These are phyloP conservation scores for Aspergillus cejpii DNA, from an alignment of 2,329 filamentous ascomycete species.

Conservation along the genomic window DNA sequence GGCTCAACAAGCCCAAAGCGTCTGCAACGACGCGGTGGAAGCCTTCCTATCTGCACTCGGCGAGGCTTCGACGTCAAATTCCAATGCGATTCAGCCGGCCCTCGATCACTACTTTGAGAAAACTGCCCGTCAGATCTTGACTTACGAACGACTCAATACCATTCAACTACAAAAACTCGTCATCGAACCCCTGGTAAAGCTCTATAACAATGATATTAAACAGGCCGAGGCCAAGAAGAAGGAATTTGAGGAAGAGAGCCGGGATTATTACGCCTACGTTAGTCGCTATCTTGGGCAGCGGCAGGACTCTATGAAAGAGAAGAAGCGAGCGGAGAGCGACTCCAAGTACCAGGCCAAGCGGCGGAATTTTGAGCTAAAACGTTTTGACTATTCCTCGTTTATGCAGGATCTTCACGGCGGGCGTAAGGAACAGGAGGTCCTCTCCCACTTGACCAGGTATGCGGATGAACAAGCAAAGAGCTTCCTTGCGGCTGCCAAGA, in stretches of 20 bases:
- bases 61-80: constrained; percentile 83
- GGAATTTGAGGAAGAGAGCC: constrained; percentile 97
- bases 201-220: constrained; percentile 96
- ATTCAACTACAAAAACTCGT: constrained; percentile 82
- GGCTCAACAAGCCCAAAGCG: constrained; percentile 68
- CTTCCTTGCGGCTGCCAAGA: constrained; percentile 77
- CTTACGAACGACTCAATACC: constrained; percentile 80
- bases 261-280: constrained; percentile 95
- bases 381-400: constrained; percentile 97
- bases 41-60: constrained; percentile 78
- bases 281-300: constrained; percentile 92
- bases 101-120: constrained; percentile 98
- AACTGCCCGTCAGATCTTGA: constrained; percentile 82
- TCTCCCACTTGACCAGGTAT: constrained; percentile 90
- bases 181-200: constrained; percentile 83
- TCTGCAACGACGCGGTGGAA: constrained; percentile 77
- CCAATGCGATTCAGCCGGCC: constrained; percentile 92
- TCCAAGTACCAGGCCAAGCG: constrained; percentile 93
- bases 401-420: constrained; percentile 99
- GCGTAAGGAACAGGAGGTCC: constrained; percentile 94
- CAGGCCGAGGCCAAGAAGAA: constrained; percentile 94
- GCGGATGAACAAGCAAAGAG: constrained; percentile 81
- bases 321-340: constrained; percentile 91
- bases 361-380: constrained; percentile 90
- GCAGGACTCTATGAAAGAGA: constrained; percentile 92